phyloP scores from a whole-genome alignment of 306 rosid species.

The Cicer chorassanicum region DNA sequence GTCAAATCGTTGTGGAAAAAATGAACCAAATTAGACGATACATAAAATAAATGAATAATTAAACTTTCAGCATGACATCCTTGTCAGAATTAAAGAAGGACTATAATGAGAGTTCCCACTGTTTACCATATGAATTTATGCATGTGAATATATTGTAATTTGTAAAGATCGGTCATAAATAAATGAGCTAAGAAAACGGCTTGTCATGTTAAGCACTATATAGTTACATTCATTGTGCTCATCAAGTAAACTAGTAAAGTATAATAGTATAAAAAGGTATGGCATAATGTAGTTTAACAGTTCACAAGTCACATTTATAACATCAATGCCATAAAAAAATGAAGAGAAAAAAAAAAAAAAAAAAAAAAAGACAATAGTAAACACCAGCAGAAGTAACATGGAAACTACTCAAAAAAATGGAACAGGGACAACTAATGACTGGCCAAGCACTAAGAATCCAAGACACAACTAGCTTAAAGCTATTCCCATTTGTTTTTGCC shows the following conservation, averaged over 20 bases:
- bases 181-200: neutral
- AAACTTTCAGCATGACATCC: constrained; percentile 3
- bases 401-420: neutral
- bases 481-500: constrained; percentile 23
- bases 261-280: neutral
- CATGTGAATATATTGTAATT: too few species aligned
- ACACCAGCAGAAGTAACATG: neutral
- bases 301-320: neutral
- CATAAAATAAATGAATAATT: neutral
- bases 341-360: neutral
- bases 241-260: neutral
- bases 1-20: constrained; percentile 19
- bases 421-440: constrained; percentile 2
- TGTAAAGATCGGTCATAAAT: neutral
- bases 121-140: too few species aligned
- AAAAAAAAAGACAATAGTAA: neutral
- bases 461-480: neutral
- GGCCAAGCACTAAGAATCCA: constrained; percentile 22
- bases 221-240: neutral
- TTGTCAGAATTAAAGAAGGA: constrained; percentile 15
- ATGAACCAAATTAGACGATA: constrained; percentile 12
- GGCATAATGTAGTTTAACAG: neutral
- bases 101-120: neutral
- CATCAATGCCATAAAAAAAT: neutral
- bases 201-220: neutral